Evolutionary conservation across 176 grass and related monocot species (phyloP).

Genomic region (Dactylis glomerata): DNA sequence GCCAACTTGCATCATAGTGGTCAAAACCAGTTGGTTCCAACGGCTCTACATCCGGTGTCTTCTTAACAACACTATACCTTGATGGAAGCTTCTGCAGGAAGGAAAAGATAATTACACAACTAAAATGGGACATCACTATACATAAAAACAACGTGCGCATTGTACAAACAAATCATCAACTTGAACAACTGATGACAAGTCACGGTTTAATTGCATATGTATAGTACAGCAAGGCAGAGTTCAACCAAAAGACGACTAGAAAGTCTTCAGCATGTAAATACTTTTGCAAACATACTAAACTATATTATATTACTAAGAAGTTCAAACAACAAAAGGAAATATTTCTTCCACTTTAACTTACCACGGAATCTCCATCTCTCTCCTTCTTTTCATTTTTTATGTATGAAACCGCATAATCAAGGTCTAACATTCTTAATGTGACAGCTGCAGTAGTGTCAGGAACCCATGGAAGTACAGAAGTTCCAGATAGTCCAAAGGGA

Average conservation of each 20-base stretch:
- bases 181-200: neutral
- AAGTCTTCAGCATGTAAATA: neutral
- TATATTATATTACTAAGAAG: neutral
- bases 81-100: conserved; percentile 74
- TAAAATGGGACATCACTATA: neutral
- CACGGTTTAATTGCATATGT: conserved; percentile 11
- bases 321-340: conserved; percentile 9
- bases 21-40: conserved; percentile 48
- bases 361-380: conserved; percentile 59
- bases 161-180: conserved; percentile 19
- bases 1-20: conserved; percentile 52
- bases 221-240: neutral
- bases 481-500: conserved; percentile 33
- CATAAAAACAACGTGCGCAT: neutral
- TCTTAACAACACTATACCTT: conserved; percentile 66
- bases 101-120: conserved; percentile 4
- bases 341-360: conserved; percentile 38
- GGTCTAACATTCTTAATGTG: conserved; percentile 75
- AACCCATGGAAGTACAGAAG: conserved; percentile 88
- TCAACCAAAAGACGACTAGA: neutral
- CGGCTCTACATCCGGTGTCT: conserved; percentile 44
- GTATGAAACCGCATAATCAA: conserved; percentile 76
- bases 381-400: conserved; percentile 69
- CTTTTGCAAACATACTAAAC: neutral
- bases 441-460: conserved; percentile 75